phyloP scores from a whole-genome alignment of 495 filamentous ascomycete species.

The Terfezia claveryi region DNA sequence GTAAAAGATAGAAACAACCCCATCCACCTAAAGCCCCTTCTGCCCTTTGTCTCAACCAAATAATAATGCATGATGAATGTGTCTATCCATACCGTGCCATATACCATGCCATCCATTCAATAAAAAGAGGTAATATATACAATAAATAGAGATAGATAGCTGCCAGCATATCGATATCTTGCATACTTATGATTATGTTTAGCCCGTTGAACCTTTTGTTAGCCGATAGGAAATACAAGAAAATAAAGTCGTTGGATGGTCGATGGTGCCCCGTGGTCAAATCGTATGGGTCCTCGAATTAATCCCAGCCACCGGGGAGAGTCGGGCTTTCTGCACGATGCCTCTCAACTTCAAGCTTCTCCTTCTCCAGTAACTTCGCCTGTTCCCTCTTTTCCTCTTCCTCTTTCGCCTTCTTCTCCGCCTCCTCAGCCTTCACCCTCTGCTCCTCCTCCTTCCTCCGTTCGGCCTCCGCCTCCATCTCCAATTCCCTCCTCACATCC shows the following conservation, averaged over 20 bases:
- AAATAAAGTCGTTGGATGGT: no score
- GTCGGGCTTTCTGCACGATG: not conserved
- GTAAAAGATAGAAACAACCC: not conserved
- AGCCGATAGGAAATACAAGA: no score
- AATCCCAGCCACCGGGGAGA: not conserved
- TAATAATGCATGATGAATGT: no score
- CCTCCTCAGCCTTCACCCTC: not conserved
- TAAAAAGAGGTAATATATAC: no score
- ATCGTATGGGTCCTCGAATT: not conserved
- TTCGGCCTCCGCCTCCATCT: not conserved
- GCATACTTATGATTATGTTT: not conserved
- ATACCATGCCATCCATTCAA: no score
- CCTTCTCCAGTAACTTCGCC: not conserved
- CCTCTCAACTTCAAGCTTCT: not conserved
- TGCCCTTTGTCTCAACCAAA: not conserved
- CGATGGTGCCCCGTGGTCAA: no score
- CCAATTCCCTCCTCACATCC: not conserved
- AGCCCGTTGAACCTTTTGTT: not conserved
- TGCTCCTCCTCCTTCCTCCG: conserved; percentile 1
- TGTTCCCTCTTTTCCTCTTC: not conserved
- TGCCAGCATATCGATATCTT: not conserved
- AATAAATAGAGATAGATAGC: no score
- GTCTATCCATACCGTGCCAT: no score
- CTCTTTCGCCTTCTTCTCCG: conserved; percentile 13
- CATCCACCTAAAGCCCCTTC: not conserved